A percentile compares a stretch with the other conserved stretches of the same genome.
phyloP scores from a whole-genome alignment of 371 early-diverging fungal genomes.

The Polyrhizophydium stewartii region DNA sequence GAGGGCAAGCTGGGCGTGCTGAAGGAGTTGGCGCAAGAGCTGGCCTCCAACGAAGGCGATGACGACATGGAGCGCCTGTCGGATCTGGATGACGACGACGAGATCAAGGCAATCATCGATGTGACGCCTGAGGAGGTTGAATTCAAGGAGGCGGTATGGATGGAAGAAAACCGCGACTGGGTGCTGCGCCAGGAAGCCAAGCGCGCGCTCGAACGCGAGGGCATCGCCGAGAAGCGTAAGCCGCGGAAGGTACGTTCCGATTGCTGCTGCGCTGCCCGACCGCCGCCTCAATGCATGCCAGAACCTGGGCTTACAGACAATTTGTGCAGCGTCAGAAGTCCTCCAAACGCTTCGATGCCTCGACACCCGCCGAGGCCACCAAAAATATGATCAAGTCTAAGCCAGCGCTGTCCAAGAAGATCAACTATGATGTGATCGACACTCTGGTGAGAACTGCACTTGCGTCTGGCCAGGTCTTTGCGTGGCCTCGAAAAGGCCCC shows the following conservation, averaged over 20 bases:
- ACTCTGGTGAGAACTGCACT: constrained; percentile 1
- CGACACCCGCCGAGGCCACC: constrained; percentile 25
- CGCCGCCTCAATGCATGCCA: background rate
- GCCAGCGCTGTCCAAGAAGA: constrained; percentile 80
- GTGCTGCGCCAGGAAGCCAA: constrained; percentile 67
- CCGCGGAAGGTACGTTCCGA: background rate
- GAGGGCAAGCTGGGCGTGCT: background rate
- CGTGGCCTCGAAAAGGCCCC: no score
- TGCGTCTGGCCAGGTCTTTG: no score
- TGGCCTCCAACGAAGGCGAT: background rate
- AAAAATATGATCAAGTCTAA: constrained; percentile 43
- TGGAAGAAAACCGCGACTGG: constrained; percentile 79
- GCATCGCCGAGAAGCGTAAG: constrained; percentile 2
- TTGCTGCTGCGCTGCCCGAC: background rate
- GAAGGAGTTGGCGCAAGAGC: background rate
- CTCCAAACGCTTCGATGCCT: background rate
- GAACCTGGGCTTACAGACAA: background rate
- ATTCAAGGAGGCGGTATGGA: constrained; percentile 80
- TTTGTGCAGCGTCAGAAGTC: constrained; percentile 5
- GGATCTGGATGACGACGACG: constrained; percentile 37
- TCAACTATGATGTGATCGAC: constrained; percentile 74
- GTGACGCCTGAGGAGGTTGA: constrained; percentile 71
- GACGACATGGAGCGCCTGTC: constrained; percentile 19
- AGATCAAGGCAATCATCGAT: constrained; percentile 19
- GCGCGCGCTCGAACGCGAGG: background rate